phyloP scores from a whole-genome alignment of 2,329 filamentous ascomycete genomes.

The Pseudogymnoascus sp. region DNA sequence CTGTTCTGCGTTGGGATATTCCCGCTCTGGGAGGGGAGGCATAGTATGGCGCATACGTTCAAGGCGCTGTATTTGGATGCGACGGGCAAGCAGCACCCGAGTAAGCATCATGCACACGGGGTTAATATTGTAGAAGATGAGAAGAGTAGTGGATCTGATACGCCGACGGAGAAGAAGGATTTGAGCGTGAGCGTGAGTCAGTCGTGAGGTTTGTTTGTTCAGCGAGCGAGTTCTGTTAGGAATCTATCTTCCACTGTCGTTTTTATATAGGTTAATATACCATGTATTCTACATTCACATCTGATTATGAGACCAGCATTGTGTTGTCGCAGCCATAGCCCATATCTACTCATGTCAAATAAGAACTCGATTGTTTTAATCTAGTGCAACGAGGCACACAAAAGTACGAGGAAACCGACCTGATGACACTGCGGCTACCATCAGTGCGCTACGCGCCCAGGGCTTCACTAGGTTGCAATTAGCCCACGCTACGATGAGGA shows the following conservation, averaged over 20 bases:
- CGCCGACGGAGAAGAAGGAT: slow-evolving; percentile 2
- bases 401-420: too few relatives aligned
- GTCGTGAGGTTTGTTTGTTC: neutral
- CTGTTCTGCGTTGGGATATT: slow-evolving; percentile 68
- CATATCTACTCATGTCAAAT: too few relatives aligned
- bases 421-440: too few relatives aligned
- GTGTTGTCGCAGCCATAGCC: neutral
- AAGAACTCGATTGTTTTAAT: too few relatives aligned
- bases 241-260: neutral
- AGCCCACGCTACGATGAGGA: too few relatives aligned
- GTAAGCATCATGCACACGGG: slow-evolving; percentile 19
- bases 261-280: neutral
- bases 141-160: slow-evolving; percentile 7
- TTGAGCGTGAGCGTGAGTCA: neutral
- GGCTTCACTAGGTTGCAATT: too few relatives aligned
- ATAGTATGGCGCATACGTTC: slow-evolving; percentile 54
- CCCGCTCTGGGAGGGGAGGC: slow-evolving; percentile 70
- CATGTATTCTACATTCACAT: neutral
- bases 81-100: slow-evolving; percentile 32
- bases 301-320: neutral
- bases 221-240: neutral
- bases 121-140: slow-evolving; percentile 21
- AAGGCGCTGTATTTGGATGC: slow-evolving; percentile 56
- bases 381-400: too few relatives aligned
- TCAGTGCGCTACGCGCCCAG: too few relatives aligned